Conservation (phyloP, 2,329 filamentous ascomycete species). For the Drechslerella dactyloides region DNA sequence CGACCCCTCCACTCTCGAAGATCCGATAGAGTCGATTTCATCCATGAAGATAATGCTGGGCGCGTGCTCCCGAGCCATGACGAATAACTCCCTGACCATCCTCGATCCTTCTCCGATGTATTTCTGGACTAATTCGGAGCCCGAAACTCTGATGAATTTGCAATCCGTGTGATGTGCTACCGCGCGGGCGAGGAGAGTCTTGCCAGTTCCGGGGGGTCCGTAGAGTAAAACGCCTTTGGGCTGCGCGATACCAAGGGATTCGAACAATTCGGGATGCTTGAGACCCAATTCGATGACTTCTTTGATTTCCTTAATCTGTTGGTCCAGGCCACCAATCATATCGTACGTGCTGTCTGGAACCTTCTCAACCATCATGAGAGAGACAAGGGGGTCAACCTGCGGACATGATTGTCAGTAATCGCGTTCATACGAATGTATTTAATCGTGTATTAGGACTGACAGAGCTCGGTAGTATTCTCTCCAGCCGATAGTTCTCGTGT, state of each 20-base stretch:
- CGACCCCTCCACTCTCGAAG: slow-evolving; percentile 92
- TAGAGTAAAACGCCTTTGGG: slow-evolving; percentile 97
- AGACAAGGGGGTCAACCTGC: slow-evolving; percentile 85
- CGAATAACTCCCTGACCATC: slow-evolving; percentile 98
- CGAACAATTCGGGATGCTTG: slow-evolving; percentile 97
- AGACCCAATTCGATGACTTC: slow-evolving; percentile 98
- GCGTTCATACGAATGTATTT: neutral
- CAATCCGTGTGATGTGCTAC: slow-evolving; percentile 98
- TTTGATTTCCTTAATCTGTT: slow-evolving; percentile 99
- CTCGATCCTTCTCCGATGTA: slow-evolving; percentile 98
- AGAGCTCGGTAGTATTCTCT: slow-evolving; percentile 97
- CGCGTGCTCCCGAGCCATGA: slow-evolving; percentile 98
- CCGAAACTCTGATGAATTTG: slow-evolving; percentile 97
- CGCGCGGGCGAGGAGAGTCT: slow-evolving; percentile 91
- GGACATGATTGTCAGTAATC: slow-evolving; percentile 13
- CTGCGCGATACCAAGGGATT: slow-evolving; percentile 97
- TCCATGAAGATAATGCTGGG: slow-evolving; percentile 99
- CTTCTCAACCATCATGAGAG: slow-evolving; percentile 99
- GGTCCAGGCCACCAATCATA: slow-evolving; percentile 98
- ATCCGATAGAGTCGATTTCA: slow-evolving; percentile 98
- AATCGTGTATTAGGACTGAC: slow-evolving; percentile 57
- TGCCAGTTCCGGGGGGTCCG: slow-evolving; percentile 94
- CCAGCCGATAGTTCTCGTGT: slow-evolving; percentile 97
- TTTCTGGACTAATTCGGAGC: slow-evolving; percentile 96
- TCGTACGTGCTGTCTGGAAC: slow-evolving; percentile 99